Percentiles rank a stretch among this genome's conserved stretches.
Evolutionary conservation across 768 basidiomycete genomes (phyloP).

Genomic region (Suillus lakei): DNA sequence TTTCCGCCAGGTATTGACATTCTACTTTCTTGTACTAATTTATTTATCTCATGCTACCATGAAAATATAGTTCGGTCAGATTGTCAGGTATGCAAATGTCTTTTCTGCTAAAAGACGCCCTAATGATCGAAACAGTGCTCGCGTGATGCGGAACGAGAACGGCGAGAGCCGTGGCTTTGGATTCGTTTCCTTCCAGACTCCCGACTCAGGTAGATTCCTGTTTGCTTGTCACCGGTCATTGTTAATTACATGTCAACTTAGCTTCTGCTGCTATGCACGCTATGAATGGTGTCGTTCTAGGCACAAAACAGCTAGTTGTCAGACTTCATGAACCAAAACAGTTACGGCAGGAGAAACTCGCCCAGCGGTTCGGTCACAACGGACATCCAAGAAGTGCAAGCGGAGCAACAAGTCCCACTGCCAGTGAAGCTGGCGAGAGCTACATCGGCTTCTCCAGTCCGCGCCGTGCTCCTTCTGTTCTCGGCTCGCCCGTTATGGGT

Average conservation of each 20-base stretch:
- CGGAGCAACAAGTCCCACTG: conserved; percentile 85
- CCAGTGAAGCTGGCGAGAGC: conserved; percentile 81
- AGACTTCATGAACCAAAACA: conserved; percentile 92
- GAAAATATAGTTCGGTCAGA: conserved; percentile 75
- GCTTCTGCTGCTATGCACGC: conserved; percentile 74
- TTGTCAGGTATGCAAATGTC: conserved; percentile 68
- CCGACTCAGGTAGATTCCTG: conserved; percentile 68
- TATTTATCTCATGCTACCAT: conserved; percentile 20
- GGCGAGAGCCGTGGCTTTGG: conserved; percentile 89
- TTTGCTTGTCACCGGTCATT: not conserved
- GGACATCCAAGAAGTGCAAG: conserved; percentile 81
- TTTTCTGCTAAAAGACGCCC: not conserved
- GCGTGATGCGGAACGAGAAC: conserved; percentile 87
- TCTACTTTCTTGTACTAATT: conserved; percentile 7
- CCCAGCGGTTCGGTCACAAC: conserved; percentile 79
- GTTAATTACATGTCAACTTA: conserved; percentile 30
- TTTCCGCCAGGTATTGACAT: conserved; percentile 68
- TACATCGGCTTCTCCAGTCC: conserved; percentile 78
- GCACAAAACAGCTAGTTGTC: conserved; percentile 81
- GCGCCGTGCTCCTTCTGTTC: conserved; percentile 51
- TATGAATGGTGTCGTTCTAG: conserved; percentile 80
- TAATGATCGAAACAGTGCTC: conserved; percentile 57
- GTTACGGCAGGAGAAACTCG: conserved; percentile 87
- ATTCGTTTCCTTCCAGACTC: conserved; percentile 86
- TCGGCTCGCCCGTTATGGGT: conserved; percentile 60